phyloP scores from a whole-genome alignment of 768 basidiomycete genomes.

The Naematelia aurantialba region DNA sequence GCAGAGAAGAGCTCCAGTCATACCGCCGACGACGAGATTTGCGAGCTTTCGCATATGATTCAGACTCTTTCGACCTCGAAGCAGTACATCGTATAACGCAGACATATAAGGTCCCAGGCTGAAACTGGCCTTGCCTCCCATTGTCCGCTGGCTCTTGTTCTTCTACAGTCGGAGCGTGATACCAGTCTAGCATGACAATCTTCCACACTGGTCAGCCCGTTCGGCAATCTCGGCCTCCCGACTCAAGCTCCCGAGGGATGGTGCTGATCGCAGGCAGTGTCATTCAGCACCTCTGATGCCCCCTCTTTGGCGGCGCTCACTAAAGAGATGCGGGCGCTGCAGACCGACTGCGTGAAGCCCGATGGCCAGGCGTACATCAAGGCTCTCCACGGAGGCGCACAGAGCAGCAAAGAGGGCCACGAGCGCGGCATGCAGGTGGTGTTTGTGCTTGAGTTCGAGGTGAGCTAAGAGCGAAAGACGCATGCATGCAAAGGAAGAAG shows the following conservation, averaged over 20 bases:
- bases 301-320: conserved; percentile 18
- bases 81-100: too few species aligned
- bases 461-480: conserved; percentile 12
- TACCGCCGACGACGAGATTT: too few species aligned
- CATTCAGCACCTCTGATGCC: not conserved
- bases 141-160: not conserved
- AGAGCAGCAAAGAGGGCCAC: conserved; percentile 34
- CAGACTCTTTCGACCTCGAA: too few species aligned
- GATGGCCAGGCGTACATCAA: conserved; percentile 27
- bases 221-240: not conserved
- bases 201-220: not conserved
- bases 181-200: not conserved
- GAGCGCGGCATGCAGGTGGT: conserved; percentile 37
- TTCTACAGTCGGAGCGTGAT: not conserved
- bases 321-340: conserved; percentile 32
- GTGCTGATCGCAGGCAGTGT: not conserved
- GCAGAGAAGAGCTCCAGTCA: too few species aligned
- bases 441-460: conserved; percentile 42
- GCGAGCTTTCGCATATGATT: too few species aligned
- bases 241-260: not conserved
- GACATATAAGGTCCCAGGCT: too few species aligned
- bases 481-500: not conserved
- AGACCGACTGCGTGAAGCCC: conserved; percentile 24
- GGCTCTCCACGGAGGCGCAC: conserved; percentile 36
- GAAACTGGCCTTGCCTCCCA: not conserved